A percentile compares a stretch with the other conserved stretches of the same genome.
phyloP scores from a whole-genome alignment of 768 basidiomycete genomes.

The Pisolithus marmoratus region DNA sequence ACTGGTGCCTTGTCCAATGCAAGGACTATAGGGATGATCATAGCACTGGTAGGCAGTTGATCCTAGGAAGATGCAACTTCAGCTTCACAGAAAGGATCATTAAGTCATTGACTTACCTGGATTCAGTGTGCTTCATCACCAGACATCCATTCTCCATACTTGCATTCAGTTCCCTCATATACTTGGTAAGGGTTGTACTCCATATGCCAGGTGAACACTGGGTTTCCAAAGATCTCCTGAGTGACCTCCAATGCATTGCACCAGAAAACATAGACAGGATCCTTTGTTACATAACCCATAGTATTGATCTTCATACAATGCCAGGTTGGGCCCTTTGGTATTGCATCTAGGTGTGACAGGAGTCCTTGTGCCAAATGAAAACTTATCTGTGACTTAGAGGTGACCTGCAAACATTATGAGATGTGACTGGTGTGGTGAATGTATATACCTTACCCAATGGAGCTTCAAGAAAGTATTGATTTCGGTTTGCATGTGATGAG shows the following conservation, averaged over 20 bases:
- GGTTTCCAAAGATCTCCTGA: background rate
- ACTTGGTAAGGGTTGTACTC: background rate
- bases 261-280: background rate
- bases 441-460: background rate
- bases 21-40: slow-evolving; percentile 12
- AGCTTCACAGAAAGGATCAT: background rate
- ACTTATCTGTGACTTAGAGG: background rate
- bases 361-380: background rate
- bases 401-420: background rate
- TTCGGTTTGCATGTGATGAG: background rate
- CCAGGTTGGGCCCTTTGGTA: background rate
- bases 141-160: slow-evolving; percentile 1
- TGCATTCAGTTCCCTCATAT: background rate
- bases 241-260: background rate
- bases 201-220: background rate
- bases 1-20: slow-evolving; percentile 15
- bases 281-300: background rate
- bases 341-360: background rate
- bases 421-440: background rate
- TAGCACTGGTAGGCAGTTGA: slow-evolving; percentile 4
- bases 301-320: background rate
- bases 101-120: background rate
- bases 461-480: background rate
- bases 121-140: background rate
- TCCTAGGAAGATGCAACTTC: background rate